These are phyloP conservation scores for Warburgia ugandensis DNA, from an alignment of 164 flowering plant species.

Conservation along the genomic window DNA sequence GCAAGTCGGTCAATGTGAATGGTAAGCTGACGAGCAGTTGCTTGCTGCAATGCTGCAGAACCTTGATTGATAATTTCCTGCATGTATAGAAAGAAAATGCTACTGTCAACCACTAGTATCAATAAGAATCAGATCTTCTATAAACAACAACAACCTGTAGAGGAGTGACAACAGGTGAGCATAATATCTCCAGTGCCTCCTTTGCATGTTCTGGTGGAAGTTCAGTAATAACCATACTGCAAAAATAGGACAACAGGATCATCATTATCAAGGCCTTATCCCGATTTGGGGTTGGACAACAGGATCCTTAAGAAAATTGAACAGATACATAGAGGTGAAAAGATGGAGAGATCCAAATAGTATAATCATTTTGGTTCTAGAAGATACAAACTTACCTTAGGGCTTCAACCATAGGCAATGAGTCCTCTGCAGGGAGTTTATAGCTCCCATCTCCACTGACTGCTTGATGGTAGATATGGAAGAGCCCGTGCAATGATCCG, in stretches of 20 bases:
- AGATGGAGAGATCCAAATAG: too few relatives aligned
- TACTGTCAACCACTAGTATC: too few relatives aligned
- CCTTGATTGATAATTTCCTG: constrained; percentile 86
- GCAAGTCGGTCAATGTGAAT: constrained; percentile 92
- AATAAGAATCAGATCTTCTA: too few relatives aligned
- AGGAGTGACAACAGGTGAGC: constrained; percentile 74
- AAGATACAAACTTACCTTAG: constrained; percentile 49
- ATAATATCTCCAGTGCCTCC: constrained; percentile 74
- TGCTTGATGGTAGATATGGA: constrained; percentile 68
- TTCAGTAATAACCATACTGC: constrained; percentile 92
- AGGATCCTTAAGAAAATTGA: too few relatives aligned
- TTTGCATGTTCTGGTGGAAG: constrained; percentile 90
- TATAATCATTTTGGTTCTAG: background rate
- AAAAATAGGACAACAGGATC: constrained; percentile 2
- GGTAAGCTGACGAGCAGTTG: constrained; percentile 72
- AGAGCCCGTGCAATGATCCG: constrained; percentile 82
- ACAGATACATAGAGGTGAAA: too few relatives aligned
- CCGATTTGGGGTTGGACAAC: too few relatives aligned
- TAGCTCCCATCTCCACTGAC: constrained; percentile 67
- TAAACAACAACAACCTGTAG: constrained; percentile 54
- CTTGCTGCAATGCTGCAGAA: constrained; percentile 55
- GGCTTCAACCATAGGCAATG: constrained; percentile 90
- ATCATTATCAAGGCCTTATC: too few relatives aligned
- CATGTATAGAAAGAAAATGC: constrained; percentile 2
- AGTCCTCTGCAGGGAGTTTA: constrained; percentile 83